Evolutionary conservation across 2,329 filamentous ascomycete species (phyloP), one percentile per base, ranked within the genome.

Genomic region (Trichoderma sp.): DNA sequence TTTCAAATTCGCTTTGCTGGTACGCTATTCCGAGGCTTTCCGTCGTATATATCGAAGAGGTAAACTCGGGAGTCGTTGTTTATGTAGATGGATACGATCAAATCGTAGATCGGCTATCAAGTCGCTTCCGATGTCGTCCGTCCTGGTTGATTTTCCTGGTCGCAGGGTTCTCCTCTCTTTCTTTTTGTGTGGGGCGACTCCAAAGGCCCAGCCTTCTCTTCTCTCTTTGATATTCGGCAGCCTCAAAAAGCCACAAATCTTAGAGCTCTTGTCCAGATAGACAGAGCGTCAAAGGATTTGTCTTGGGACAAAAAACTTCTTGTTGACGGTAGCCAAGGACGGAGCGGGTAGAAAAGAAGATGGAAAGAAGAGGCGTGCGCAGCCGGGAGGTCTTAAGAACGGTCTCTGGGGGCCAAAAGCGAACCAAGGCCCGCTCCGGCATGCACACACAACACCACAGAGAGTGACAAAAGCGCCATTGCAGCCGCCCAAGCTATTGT

Each of bases 401-500:
- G 67, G 67, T n/a, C 57, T 61, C 67, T 71, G 61, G 69, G 69
- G 51, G 69, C 61, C 61, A 69, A 69, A 69, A 60, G n/a, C 43
- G 43, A 57, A 21, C 15, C 43, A 18, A 63, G 58, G 58, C 39
- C 58, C 67, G 67, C 67, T 57, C 67, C 56, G 63, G 62, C n/a
- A 47, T 58, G 63, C 43, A 56, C 43, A 47, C 67, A 70, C 30
- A 36, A 30, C 56, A 73, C 26, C 18, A n/a, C n/a, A 47, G 32
- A 32, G 15, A 60, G 43, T n/a, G 15, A 63, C 21, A 51, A 24
- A 36, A 53, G 56, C 67, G 36, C 67, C 57, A 47, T 70, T 70
- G 57, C 74, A 78, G 74, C 75, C 77, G 76, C 77, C 77, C 73
- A 73, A 73, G 73, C 74, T 43, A 51, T 26, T 15, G 7, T 43